Evolutionary conservation across 2,329 filamentous ascomycete species (phyloP), one percentile per base, ranked within the genome.

Genomic region (Chaetoscypha palmicola): DNA sequence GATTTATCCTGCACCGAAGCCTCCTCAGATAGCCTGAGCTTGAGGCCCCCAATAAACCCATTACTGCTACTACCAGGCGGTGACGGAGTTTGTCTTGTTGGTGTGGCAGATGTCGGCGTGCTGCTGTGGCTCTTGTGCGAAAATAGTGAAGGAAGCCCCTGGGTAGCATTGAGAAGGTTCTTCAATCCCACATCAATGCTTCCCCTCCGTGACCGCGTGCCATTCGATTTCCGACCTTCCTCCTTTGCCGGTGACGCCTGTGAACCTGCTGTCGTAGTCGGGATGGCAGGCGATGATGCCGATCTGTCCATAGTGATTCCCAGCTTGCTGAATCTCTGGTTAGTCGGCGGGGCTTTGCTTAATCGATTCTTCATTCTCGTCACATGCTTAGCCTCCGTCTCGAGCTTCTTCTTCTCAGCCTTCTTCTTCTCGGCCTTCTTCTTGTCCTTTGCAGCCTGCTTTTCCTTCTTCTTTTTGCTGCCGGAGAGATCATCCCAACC

Each of bases 401-500:
- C 50, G 66, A 12, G 61, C 36, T 61, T 59, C 32, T 67, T 62
- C 41, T 68, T 53, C 5, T 62, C 58, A 43, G 64, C 70, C 39
- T 63, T 69, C 33, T 57, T 58, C 47, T 65, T 64, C 55, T 62
- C 48, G 43, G 64, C 70, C 39, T 63, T 69, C 33, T 57, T 58
- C 47, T 65, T 64, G 55, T 62, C 48, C 61, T 69, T 46, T 56
- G 62, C 45, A 66, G 66, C 50, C 60, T 64, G 34, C 61, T 62
- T 62, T 37, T 68, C 63, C 46, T 69, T 67, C 38, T 70, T 69
- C 50, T 64, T 69, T 41, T 65, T 70, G 44, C 59, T 63, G 16
- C 70, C 68, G 2, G 68, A 68, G 52, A 75, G 75, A 17, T 73
- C 70, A 49, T 79, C 76, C 77, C 77, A 81, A 43, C 71, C 78